A percentile compares a stretch with the other conserved stretches of the same genome.
Evolutionary conservation across 257 asterid genomes (phyloP).

Genomic region (Plantago ovata): DNA sequence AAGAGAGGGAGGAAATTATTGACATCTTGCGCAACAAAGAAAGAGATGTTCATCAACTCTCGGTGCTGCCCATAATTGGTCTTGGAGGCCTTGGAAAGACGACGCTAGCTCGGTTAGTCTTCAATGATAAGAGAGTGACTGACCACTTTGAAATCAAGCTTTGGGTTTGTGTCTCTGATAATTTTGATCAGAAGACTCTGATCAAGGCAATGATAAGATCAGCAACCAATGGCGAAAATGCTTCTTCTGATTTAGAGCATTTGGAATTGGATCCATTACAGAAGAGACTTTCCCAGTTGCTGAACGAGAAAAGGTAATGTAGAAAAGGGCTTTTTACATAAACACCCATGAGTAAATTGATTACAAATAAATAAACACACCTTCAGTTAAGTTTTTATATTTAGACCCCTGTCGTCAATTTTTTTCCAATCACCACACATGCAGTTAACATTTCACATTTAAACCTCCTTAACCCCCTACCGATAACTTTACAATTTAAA

Average conservation of each 20-base stretch:
- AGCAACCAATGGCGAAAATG: not conserved
- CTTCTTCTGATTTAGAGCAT: not conserved
- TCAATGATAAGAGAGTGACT: slow-evolving; percentile 10
- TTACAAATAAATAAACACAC: too few relatives aligned
- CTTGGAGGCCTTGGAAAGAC: slow-evolving; percentile 27
- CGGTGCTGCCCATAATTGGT: slow-evolving; percentile 24
- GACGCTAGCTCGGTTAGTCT: slow-evolving; percentile 16
- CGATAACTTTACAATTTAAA: too few relatives aligned
- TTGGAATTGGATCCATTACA: slow-evolving; percentile 24
- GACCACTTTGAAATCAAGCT: slow-evolving; percentile 15
- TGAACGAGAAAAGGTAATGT: slow-evolving; percentile 22
- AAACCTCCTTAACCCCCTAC: too few relatives aligned
- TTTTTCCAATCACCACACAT: too few relatives aligned
- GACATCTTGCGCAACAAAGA: slow-evolving; percentile 17
- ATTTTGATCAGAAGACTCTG: slow-evolving; percentile 23
- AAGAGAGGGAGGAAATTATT: slow-evolving; percentile 25
- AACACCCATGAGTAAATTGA: too few relatives aligned
- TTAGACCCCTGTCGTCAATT: too few relatives aligned
- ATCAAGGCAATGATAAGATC: slow-evolving; percentile 26
- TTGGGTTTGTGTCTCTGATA: slow-evolving; percentile 33
- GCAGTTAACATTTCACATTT: too few relatives aligned
- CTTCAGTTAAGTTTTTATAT: too few relatives aligned
- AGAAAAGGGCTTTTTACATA: too few relatives aligned
- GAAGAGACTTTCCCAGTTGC: not conserved
- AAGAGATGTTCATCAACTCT: slow-evolving; percentile 4